Evolutionary conservation across 345 rosid genomes (phyloP), one percentile per base, ranked within the genome.

Genomic region (Passiflora organensis): DNA sequence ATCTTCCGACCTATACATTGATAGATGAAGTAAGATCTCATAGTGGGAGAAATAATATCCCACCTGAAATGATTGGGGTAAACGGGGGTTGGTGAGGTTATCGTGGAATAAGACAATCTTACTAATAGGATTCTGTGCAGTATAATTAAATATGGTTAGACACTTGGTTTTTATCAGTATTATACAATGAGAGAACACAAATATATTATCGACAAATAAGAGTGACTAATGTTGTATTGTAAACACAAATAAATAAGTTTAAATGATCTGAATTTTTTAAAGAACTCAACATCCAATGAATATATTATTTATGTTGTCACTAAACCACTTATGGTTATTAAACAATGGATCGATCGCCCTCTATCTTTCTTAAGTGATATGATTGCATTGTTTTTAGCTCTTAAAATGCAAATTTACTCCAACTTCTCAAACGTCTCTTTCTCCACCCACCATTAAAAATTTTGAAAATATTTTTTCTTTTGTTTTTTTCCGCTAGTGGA

Each of bases 371-470:
- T 32, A 43, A 32, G 15, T 25, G 13, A 42, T 28, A 6, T 6
- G 43, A 39, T 52, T 60, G 53, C 24, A 62, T 62, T 51, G 36
- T 61, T 69, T 51, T 23, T 38, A 48, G 11, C 20, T 13, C 52
- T 1, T 50, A 43, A 17, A 47, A 44, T 50, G 44, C 18, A 70
- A 18, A 42, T 63, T 42, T 58, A 18, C 52, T 43, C 65, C 58
- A 66, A 39, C 62, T 51, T 58, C 44, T n/a, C 53, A 38, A 10
- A 52, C 71, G 55, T 63, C 63, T 59, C 51, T 48, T 25, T 22
- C 53, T 43, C 46, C 17, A 66, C 63, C 61, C 74, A 48, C 60
- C 77, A 59, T 73, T 73, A 49, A 22, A n/a, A 63, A 73, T 69
- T 51, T 28, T 55, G 43, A 68, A 67, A 59, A 67, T 68, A 39